Evolutionary conservation across 345 rosid species (phyloP).

Genomic region (Salix koriyanagi): DNA sequence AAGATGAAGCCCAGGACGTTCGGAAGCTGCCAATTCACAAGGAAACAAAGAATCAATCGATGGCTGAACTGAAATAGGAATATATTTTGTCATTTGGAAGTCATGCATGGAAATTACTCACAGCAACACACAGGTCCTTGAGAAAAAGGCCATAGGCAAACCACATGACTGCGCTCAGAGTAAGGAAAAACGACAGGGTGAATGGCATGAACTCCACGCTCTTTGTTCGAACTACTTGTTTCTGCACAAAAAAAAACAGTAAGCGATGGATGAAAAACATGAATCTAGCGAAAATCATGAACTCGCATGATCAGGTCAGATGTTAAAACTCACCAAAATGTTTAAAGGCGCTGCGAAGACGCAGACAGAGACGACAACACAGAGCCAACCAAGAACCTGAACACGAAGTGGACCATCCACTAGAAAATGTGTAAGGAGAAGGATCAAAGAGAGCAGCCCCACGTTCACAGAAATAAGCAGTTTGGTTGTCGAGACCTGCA

Average conservation of each 20-base stretch:
- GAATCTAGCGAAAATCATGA: not conserved
- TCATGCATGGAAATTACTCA: conserved; percentile 31
- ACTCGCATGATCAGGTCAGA: not conserved
- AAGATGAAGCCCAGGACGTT: conserved; percentile 65
- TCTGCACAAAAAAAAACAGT: too few species aligned
- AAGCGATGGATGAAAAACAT: not conserved
- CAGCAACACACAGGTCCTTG: conserved; percentile 66
- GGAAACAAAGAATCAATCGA: not conserved
- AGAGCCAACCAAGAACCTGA: conserved; percentile 77
- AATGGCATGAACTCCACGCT: conserved; percentile 98
- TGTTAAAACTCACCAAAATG: conserved; percentile 46
- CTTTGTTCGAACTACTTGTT: conserved; percentile 27
- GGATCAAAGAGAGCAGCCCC: conserved; percentile 45
- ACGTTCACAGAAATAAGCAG: conserved; percentile 48
- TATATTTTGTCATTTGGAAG: not conserved
- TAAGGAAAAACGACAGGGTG: conserved; percentile 69
- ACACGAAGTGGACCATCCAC: conserved; percentile 19
- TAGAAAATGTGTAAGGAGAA: conserved; percentile 40
- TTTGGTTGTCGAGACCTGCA: conserved; percentile 58
- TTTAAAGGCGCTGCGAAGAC: conserved; percentile 84
- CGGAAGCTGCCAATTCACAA: conserved; percentile 46
- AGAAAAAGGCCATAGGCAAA: conserved; percentile 63
- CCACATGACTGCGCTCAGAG: conserved; percentile 78
- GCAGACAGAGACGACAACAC: conserved; percentile 55
- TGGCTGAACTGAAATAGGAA: not conserved